Percentiles rank a stretch among this genome's conserved stretches.
These are phyloP conservation scores for Xylaria digitata DNA, from an alignment of 2,329 filamentous ascomycete genomes.

Conservation along the genomic window DNA sequence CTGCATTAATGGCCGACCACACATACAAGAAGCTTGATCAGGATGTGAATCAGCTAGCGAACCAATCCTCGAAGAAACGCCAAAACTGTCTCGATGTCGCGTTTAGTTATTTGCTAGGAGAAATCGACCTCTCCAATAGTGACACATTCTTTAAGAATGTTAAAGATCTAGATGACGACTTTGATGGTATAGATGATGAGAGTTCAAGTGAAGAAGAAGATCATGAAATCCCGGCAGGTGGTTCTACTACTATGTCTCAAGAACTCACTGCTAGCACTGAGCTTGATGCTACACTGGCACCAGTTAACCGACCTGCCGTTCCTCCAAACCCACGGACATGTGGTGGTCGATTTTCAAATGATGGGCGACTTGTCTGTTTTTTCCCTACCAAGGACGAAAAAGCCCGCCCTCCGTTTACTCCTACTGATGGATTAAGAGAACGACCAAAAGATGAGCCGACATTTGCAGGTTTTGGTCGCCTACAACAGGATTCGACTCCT, in stretches of 20 bases:
- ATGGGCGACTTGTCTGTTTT: constrained; percentile 73
- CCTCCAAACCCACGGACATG: constrained; percentile 69
- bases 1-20: constrained; percentile 69
- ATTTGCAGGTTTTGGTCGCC: constrained; percentile 68
- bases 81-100: constrained; percentile 72
- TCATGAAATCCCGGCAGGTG: constrained; percentile 62
- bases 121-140: constrained; percentile 69
- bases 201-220: constrained; percentile 89
- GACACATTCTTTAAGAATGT: constrained; percentile 72
- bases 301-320: constrained; percentile 63
- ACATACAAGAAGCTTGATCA: constrained; percentile 64
- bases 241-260: constrained; percentile 70
- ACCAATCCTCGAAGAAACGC: constrained; percentile 65
- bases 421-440: constrained; percentile 59
- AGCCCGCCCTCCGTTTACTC: constrained; percentile 61
- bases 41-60: constrained; percentile 67
- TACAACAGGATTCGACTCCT: constrained; percentile 62
- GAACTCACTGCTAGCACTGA: constrained; percentile 67
- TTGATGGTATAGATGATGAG: constrained; percentile 72
- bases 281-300: constrained; percentile 63
- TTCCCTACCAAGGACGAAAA: constrained; percentile 76
- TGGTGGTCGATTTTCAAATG: constrained; percentile 70
- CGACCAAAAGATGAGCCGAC: constrained; percentile 65
- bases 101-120: constrained; percentile 72
- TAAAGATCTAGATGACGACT: constrained; percentile 69